These are phyloP conservation scores for Trichoderma aggressivum DNA, from an alignment of 2,329 filamentous ascomycete species.

Conservation along the genomic window DNA sequence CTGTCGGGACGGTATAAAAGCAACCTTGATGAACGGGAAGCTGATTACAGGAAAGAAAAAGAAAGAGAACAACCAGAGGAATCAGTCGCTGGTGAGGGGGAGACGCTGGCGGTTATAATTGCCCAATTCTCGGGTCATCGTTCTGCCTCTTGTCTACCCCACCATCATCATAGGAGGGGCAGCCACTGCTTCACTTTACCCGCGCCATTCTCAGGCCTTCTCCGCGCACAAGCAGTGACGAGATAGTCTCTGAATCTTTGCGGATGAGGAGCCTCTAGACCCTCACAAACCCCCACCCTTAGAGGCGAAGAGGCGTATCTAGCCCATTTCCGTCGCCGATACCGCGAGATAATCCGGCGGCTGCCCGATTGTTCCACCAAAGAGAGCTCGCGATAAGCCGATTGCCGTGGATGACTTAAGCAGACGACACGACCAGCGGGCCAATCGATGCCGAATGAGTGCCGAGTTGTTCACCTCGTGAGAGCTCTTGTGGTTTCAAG, in stretches of 20 bases:
- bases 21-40: background rate
- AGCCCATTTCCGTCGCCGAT: background rate
- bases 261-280: background rate
- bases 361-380: slow-evolving; percentile 18
- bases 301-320: background rate
- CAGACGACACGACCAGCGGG: background rate
- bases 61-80: background rate
- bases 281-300: slow-evolving; percentile 4
- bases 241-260: background rate
- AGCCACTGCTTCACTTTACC: slow-evolving; percentile 9
- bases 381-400: slow-evolving; percentile 11
- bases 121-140: background rate
- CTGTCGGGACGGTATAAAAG: background rate
- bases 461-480: background rate
- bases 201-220: background rate
- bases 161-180: slow-evolving; percentile 15
- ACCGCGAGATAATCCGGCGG: background rate
- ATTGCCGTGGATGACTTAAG: background rate
- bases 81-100: background rate
- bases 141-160: slow-evolving; percentile 2
- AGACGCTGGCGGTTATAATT: background rate
- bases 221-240: background rate
- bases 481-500: background rate
- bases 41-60: background rate
- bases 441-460: background rate